Evolutionary conservation across 495 filamentous ascomycete species (phyloP), one percentile per base, ranked within the genome.

Genomic region (Aspergillus hancockii): DNA sequence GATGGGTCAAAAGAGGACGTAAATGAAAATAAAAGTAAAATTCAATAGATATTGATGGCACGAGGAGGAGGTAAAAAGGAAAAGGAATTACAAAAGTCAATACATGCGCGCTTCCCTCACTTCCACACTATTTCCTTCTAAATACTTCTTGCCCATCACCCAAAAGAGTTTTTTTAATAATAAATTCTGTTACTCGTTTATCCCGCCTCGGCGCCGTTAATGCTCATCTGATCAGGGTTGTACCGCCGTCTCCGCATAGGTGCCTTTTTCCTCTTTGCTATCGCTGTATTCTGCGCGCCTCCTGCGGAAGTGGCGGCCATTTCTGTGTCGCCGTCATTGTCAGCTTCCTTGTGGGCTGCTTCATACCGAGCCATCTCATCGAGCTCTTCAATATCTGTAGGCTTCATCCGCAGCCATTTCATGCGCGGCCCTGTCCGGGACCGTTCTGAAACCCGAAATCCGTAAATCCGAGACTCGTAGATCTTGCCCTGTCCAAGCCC

Each of bases 401-500:
- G 94, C 67, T 90, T 88, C 73, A 88, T 85, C 61, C 94, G 84
- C 63, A 98, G 79, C 94, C 94, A 98, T 65, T 91, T 90, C 94
- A 98, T 98, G 50, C 94, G 82, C 19, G 94, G 94, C 4, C 94
- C 94, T 8, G 88, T 89, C 55, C 87, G 81, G 49, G 94, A 90
- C 16, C 90, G 75, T 67, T 98, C 94, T 1, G 90, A 90, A 30
- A 98, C 95, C 41, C 89, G 83, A 75, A 98, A 98, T 8, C 94
- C 94, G 76, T 98, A 98, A 69, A 98, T 98, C 53, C 88, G 89
- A 53, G 93, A 91, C 66, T 97, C 92, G 79, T 98, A 97, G 58
- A 96, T 88, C 66, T 85, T 90, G 58, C 86, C 88, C 16, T 74
- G 80, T 23, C 95, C 95, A 7, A 98, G 80, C 12, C 94, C 92